Base-by-base conservation (phyloP, 148 eudicot species). In the Suaeda aralocaspica region DNA sequence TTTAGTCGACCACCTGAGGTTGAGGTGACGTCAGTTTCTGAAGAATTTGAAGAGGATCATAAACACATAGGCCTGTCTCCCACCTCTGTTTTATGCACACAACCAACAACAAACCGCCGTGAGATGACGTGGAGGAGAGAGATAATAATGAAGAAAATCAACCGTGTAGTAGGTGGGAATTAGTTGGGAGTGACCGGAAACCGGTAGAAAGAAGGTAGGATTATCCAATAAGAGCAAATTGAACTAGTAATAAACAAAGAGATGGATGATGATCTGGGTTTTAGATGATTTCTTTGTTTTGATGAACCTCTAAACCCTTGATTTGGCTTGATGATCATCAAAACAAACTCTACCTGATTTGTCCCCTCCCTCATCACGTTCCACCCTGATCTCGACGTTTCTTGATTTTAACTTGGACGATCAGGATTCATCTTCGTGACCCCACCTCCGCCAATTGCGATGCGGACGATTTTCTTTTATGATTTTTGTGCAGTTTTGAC, bases 51-150 rank as follows among this genome's bases (percentile, higher is more conserved):
- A 18, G 80, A 67, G 4, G 69, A 58, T 28, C 59, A 58, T 0
- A 79, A 72, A 1, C 45, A 1, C 61, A 13, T 6, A 26, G 65
- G 18, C 53, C 2, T 63, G 74, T 89, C 95, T 13, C 95, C 91
- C 14, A 85, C 84, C 57, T 87, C 95, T 25, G 89, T 89, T 72
- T 50, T 89, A 8, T 36, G 41, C 41, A 36, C 4, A 36, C 5
- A 36, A 36, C 41, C 41, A 36, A 36, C 41, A 70, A 33, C 68
- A 8, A 10, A 3, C 6, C n/a, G 11, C 0, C 8, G 15, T 2
- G 2, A 21, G 41, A 18, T 18, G 41, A 15, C 41, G 63, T 29
- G 16, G 55, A 2, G 15, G 50, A 45, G n/a, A 50, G 36, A 64
- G 63, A 59, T 6, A 30, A 6, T 19, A 8, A 2, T 31, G 25